Percentiles rank a stretch among this genome's conserved stretches.
Conservation (phyloP, 2,329 filamentous ascomycete species). For the Aspergillus flavus region DNA sequence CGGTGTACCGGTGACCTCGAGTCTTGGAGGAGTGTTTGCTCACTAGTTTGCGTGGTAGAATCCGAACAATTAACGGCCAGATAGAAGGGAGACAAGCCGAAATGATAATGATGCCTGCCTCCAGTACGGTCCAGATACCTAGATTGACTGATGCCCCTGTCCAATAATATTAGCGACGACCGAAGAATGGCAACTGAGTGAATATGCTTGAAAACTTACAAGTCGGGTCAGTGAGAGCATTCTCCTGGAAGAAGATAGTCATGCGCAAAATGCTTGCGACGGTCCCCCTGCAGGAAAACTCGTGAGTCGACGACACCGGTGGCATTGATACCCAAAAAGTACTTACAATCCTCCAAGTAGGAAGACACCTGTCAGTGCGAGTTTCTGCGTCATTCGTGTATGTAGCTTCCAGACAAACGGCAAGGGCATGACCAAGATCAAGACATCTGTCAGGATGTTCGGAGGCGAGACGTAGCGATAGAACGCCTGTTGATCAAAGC, state of each 20-base stretch:
- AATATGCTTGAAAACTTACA: too few relatives aligned
- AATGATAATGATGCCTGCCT: conserved; percentile 26
- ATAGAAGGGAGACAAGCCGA: conserved; percentile 25
- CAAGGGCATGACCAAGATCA: too few relatives aligned
- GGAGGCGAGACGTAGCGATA: too few relatives aligned
- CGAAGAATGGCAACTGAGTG: too few relatives aligned
- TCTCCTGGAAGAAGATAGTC: too few relatives aligned
- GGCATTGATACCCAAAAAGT: neutral
- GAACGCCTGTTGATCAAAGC: too few relatives aligned
- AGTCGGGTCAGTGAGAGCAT: too few relatives aligned
- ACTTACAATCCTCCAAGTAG: conserved; percentile 27
- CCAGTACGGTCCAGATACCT: conserved; percentile 22
- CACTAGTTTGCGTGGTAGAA: conserved; percentile 5
- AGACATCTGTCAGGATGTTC: too few relatives aligned
- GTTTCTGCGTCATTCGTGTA: conserved; percentile 15
- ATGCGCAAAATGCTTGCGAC: too few relatives aligned
- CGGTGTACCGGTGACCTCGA: neutral
- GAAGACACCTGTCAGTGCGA: conserved; percentile 26
- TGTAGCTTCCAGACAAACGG: conserved; percentile 19
- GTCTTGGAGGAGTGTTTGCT: neutral
- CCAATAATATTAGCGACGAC: neutral
- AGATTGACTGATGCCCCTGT: conserved; percentile 23
- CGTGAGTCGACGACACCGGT: too few relatives aligned
- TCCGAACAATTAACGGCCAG: conserved; percentile 22
- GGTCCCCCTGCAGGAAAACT: too few relatives aligned